phyloP scores from a whole-genome alignment of 2,329 filamentous ascomycete species.

The Claviceps monticola region DNA sequence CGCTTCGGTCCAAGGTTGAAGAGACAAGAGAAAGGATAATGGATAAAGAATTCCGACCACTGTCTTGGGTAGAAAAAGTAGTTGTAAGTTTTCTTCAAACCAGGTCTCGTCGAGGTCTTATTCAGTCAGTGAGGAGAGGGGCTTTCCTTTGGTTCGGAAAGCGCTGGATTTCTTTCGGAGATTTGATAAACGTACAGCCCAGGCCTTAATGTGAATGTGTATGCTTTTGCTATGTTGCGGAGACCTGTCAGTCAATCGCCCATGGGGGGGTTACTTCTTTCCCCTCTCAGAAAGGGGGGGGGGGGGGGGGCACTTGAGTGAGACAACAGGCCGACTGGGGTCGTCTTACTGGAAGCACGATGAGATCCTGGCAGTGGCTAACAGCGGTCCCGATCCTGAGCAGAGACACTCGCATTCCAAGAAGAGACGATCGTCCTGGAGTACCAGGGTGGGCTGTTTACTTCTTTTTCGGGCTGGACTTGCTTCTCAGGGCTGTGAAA shows the following conservation, averaged over 20 bases:
- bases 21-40: slow-evolving; percentile 21
- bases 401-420: slow-evolving; percentile 26
- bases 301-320: slow-evolving; percentile 14
- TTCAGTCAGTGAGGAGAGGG: slow-evolving; percentile 17
- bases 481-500: slow-evolving; percentile 11
- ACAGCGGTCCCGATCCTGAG: slow-evolving; percentile 21
- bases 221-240: slow-evolving; percentile 18
- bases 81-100: slow-evolving; percentile 19
- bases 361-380: slow-evolving; percentile 19
- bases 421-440: slow-evolving; percentile 14
- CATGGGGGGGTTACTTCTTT: slow-evolving; percentile 18
- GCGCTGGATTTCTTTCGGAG: slow-evolving; percentile 20
- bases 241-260: slow-evolving; percentile 19
- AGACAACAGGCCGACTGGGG: slow-evolving; percentile 20
- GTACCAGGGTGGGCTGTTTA: slow-evolving; percentile 9
- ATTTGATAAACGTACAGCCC: slow-evolving; percentile 22
- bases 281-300: slow-evolving; percentile 13
- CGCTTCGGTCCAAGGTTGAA: slow-evolving; percentile 14
- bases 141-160: slow-evolving; percentile 13
- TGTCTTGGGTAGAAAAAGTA: slow-evolving; percentile 25
- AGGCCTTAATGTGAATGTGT: slow-evolving; percentile 16
- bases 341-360: slow-evolving; percentile 20
- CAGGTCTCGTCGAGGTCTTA: slow-evolving; percentile 26
- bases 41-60: slow-evolving; percentile 21
- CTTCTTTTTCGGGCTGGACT: slow-evolving; percentile 9